Base-by-base conservation (phyloP, 495 filamentous ascomycete genomes). In the Penicillium bovifimosum region DNA sequence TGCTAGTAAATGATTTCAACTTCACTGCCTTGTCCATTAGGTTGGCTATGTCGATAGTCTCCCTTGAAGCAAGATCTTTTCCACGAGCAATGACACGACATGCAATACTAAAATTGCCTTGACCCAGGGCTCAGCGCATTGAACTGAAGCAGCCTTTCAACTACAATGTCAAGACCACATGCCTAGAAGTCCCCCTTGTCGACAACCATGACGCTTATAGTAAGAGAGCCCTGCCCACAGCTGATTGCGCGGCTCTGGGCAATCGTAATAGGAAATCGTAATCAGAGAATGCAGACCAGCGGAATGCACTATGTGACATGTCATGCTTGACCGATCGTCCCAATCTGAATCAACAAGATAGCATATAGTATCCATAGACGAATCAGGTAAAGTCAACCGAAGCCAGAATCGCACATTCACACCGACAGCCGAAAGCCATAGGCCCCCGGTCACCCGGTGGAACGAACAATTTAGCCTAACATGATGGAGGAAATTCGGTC, bases 201-300 rank as follows among this genome's bases (percentile, higher is more conserved):
- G 10, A 11, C 20, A 20, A 5, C 26, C 40, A 29, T 5, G 17
- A 29, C 7, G 6, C 16, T 45, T 27, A 17, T 24, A 39, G n/a
- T 18, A 27, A 42, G 20, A 47, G 47, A 0, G 10, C 2, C 11
- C 17, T 13, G 3, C 17, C n/a, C 31, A n/a, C 24, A 4, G 17
- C 29, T 29, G 55, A 29, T 59, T 61, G 50, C 52, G 59, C 48
- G 56, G 53, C 54, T 41, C 49, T 13, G 16, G 3, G 29, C 7
- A 26, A 24, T 24, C 20, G 20, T 24, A 24, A 24, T 24, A 24
- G 41, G 27, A 18, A 28, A 60, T 51, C 58, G 52, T 51, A 47
- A 56, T 50, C 31, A 43, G 32, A 45, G 58, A 55, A 61, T 64
- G 55, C 31, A 27, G 24, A 33, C 27, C 33, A 31, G 47, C 9